Evolutionary conservation across 2,329 filamentous ascomycete species (phyloP).

Genomic region (Aquanectria penicillioides): DNA sequence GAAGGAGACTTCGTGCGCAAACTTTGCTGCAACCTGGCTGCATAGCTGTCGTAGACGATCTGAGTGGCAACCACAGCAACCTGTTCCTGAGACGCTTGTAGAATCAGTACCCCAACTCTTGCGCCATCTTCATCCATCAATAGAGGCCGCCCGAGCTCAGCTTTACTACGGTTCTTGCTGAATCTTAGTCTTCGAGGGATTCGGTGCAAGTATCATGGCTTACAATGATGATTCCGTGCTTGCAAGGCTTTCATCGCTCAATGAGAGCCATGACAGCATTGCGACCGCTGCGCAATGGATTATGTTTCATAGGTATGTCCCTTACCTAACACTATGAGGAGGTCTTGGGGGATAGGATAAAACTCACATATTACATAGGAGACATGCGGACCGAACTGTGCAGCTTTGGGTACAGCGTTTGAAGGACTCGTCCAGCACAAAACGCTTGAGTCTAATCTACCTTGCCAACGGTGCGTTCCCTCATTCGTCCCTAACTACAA

Average conservation of each 20-base stretch:
- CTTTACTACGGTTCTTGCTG: constrained; percentile 1
- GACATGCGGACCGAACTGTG: constrained; percentile 91
- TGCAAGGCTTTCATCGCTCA: constrained; percentile 92
- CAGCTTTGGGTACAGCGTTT: constrained; percentile 91
- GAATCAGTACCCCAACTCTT: constrained; percentile 30
- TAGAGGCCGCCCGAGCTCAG: constrained; percentile 4
- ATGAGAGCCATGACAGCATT: constrained; percentile 98
- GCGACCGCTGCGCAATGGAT: constrained; percentile 98
- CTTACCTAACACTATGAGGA: neutral
- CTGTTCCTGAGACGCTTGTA: constrained; percentile 32
- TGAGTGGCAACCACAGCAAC: constrained; percentile 42
- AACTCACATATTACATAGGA: constrained; percentile 59
- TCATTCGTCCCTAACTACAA: neutral
- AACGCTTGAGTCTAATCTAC: constrained; percentile 91
- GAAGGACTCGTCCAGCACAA: constrained; percentile 86
- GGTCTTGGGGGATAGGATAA: neutral
- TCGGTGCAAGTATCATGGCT: constrained; percentile 69
- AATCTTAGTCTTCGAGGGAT: neutral
- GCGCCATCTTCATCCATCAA: constrained; percentile 16
- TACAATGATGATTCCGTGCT: constrained; percentile 96
- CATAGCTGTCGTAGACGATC: constrained; percentile 44
- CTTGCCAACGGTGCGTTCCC: constrained; percentile 83
- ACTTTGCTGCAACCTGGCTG: constrained; percentile 34
- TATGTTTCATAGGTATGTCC: constrained; percentile 90
- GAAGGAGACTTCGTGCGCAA: constrained; percentile 27